These are phyloP conservation scores for Coemansia umbellata DNA, from an alignment of 192 early-diverging fungal genomes.

Conservation along the genomic window DNA sequence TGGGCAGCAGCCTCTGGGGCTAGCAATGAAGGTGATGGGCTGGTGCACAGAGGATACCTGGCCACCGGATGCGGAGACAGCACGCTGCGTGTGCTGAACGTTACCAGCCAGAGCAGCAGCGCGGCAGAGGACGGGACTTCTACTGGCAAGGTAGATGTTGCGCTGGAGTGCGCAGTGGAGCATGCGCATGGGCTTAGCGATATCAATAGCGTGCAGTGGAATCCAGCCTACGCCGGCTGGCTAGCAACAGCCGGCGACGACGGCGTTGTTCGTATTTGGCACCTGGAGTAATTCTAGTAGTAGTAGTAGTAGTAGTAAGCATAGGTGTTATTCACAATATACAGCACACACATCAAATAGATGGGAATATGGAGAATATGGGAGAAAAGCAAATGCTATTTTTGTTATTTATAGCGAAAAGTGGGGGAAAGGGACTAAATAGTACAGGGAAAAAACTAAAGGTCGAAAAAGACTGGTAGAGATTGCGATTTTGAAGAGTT, in stretches of 20 bases:
- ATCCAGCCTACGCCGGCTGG: slow-evolving; percentile 63
- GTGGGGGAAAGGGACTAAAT: too few species aligned
- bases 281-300: slow-evolving; percentile 16
- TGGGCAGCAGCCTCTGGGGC: slow-evolving; percentile 53
- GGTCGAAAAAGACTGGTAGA: too few species aligned
- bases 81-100: slow-evolving; percentile 61
- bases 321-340: too few species aligned
- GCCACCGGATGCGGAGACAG: slow-evolving; percentile 87
- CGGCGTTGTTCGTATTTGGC: slow-evolving; percentile 80
- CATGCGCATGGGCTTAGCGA: slow-evolving; percentile 82
- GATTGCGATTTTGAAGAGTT: too few species aligned
- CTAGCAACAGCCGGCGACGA: slow-evolving; percentile 93
- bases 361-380: too few species aligned
- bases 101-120: neutral
- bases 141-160: slow-evolving; percentile 12
- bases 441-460: too few species aligned
- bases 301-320: too few species aligned
- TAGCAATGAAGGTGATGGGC: slow-evolving; percentile 3
- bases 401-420: too few species aligned
- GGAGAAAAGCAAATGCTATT: too few species aligned
- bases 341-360: too few species aligned
- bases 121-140: too few species aligned
- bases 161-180: slow-evolving; percentile 40
- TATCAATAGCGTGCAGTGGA: slow-evolving; percentile 89
- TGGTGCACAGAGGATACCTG: slow-evolving; percentile 52